Percentiles rank a stretch among this genome's conserved stretches.
These are phyloP conservation scores for Marchantia polymorpha DNA, from an alignment of 225 moss, liverwort and hornwort species.

Conservation along the genomic window DNA sequence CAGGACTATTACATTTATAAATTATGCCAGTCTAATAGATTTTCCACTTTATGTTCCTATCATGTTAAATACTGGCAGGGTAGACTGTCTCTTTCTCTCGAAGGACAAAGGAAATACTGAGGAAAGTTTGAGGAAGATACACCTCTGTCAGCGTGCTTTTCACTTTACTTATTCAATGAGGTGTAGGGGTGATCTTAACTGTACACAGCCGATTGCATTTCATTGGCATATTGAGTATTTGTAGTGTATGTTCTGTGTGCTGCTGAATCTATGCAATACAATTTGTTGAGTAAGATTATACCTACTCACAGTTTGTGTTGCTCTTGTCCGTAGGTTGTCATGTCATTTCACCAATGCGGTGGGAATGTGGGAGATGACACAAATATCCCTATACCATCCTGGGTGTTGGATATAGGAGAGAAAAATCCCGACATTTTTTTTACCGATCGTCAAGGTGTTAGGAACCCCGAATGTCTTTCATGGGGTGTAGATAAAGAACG, in stretches of 20 bases:
- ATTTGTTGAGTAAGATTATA: conserved; percentile 2
- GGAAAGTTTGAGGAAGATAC: too few relatives aligned
- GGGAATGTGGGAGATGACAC: conserved; percentile 55
- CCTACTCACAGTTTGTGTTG: background rate
- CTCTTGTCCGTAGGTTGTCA: conserved; percentile 49
- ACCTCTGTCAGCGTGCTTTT: too few relatives aligned
- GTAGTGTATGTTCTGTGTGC: background rate
- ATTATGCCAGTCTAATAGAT: too few relatives aligned
- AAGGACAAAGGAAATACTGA: too few relatives aligned
- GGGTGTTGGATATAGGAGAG: conserved; percentile 48
- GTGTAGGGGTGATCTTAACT: too few relatives aligned
- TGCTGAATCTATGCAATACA: too few relatives aligned
- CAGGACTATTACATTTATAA: too few relatives aligned
- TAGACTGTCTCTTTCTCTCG: too few relatives aligned
- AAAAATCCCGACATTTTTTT: conserved; percentile 52
- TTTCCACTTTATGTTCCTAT: too few relatives aligned
- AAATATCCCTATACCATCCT: conserved; percentile 39
- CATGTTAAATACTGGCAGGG: too few relatives aligned
- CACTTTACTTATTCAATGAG: too few relatives aligned
- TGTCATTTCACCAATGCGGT: conserved; percentile 80
- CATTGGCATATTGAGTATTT: background rate
- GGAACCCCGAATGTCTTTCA: conserved; percentile 49
- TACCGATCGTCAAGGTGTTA: conserved; percentile 42
- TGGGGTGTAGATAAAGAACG: conserved; percentile 54
- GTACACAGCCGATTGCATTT: too few relatives aligned